Evolutionary conservation across 2,329 filamentous ascomycete genomes (phyloP), one percentile per base, ranked within the genome.

Genomic region (Diaporthe longicolla): DNA sequence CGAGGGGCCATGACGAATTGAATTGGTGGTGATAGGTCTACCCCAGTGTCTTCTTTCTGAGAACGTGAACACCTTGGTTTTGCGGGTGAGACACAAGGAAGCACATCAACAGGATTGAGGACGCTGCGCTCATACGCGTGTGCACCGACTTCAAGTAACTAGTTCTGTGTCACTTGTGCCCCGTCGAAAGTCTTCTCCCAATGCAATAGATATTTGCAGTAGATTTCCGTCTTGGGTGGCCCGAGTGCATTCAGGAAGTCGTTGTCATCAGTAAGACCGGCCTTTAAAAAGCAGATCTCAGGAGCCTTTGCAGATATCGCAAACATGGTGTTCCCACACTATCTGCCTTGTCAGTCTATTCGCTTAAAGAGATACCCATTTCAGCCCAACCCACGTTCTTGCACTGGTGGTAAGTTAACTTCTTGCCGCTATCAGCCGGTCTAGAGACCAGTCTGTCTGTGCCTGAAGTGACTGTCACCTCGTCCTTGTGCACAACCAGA

Each of bases 311-410:
- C 40, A 8, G 72, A 19, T 3, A 55, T 57, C 8, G 66, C 68
- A 45, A 40, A 73, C 57, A 73, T 71, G 9, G 70, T 71, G 40
- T 48, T 71, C 24, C 72, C 72, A 32, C 72, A 73, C 72, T 73
- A 13, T 15, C 10, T 54, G 5, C 29, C n/a, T 7, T 7, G 19
- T 65, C 43, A 73, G 71, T 37, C n/a, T 19, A 26, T n/a, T 21
- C 3, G n/a, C 55, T 37, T 21, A 6, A 13, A 55, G 5, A 13
- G 7, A 63, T 10, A 24, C 15, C 21, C 1, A 15, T 26, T 32
- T 17, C 19, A 10, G 24, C 50, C 11, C 9, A 15, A 66, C 72
- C 52, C 32, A 73, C 72, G 11, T 52, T 66, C 43, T 45, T 40
- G 21, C 72, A 73, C 32, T 55, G 45, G 26, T 71, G 50, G 37